Conservation (phyloP, 2,329 filamentous ascomycete species). For the Trichoderma atrobrunneum region DNA sequence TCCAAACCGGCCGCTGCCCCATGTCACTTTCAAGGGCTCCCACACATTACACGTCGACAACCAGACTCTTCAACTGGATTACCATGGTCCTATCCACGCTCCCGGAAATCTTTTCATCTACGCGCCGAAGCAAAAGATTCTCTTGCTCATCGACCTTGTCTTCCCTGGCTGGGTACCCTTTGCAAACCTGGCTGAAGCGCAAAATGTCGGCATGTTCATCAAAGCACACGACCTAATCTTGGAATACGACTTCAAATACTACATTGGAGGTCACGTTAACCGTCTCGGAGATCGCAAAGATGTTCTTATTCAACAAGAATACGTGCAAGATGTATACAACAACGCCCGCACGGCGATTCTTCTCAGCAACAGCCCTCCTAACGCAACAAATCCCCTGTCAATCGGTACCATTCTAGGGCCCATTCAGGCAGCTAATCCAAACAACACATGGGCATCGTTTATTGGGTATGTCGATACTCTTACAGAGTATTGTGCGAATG, state of each 20-base stretch:
- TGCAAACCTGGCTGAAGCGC: not conserved
- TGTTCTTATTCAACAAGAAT: not conserved
- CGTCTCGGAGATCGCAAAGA: not conserved
- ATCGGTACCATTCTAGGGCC: not conserved
- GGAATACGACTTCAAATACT: not conserved
- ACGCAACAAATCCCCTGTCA: not conserved
- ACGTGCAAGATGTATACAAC: not conserved
- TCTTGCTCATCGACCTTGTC: not conserved
- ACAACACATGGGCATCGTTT: not conserved
- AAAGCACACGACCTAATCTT: not conserved
- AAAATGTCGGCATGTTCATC: not conserved
- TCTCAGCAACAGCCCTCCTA: not conserved
- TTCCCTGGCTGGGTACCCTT: not conserved
- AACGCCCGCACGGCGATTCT: not conserved
- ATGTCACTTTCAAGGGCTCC: not conserved
- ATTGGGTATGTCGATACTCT: not conserved
- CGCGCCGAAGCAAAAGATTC: not conserved
- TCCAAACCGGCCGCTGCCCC: not conserved
- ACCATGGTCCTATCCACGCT: not conserved
- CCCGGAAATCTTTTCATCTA: not conserved
- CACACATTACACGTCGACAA: not conserved
- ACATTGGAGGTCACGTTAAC: not conserved
- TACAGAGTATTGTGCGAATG: not conserved
- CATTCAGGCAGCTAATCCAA: not conserved
- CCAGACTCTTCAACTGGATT: not conserved